Conservation (phyloP, 176 grass and related monocot species). For the Lolium rigidum region DNA sequence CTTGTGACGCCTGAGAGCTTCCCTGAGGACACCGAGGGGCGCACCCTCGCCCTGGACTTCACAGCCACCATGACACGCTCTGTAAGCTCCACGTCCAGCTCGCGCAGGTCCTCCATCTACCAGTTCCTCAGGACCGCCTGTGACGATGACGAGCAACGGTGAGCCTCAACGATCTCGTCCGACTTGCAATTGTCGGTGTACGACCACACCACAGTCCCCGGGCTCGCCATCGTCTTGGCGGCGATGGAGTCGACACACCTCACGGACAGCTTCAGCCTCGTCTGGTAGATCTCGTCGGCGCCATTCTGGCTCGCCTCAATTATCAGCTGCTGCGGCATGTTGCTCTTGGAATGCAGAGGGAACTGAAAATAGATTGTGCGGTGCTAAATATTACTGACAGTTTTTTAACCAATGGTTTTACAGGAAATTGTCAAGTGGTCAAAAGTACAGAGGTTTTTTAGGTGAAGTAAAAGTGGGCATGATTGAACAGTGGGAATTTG, state of each 20-base stretch:
- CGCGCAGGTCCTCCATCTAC: constrained; percentile 93
- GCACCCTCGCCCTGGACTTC: constrained; percentile 71
- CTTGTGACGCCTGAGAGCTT: constrained; percentile 57
- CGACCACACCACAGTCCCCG: constrained; percentile 67
- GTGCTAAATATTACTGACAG: not conserved
- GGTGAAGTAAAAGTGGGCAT: not conserved
- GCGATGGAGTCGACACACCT: constrained; percentile 87
- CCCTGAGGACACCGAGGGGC: constrained; percentile 57
- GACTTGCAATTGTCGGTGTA: constrained; percentile 71
- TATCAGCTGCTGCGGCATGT: constrained; percentile 65
- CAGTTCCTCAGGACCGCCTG: constrained; percentile 61
- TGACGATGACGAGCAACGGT: constrained; percentile 30
- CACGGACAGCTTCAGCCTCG: constrained; percentile 70
- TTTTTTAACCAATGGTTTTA: not conserved
- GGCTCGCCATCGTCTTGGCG: constrained; percentile 69
- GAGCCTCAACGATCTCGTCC: constrained; percentile 68
- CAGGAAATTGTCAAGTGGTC: not conserved
- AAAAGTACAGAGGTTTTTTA: not conserved
- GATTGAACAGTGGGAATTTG: not conserved
- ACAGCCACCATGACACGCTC: constrained; percentile 80
- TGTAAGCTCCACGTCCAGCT: constrained; percentile 85
- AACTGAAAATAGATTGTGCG: constrained; percentile 53
- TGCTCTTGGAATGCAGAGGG: constrained; percentile 86
- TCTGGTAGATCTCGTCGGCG: constrained; percentile 63
- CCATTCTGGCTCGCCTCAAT: constrained; percentile 60